Percentiles rank a stretch among this genome's conserved stretches.
phyloP scores from a whole-genome alignment of 2,329 filamentous ascomycete species.

The Fusarium tuaranense region DNA sequence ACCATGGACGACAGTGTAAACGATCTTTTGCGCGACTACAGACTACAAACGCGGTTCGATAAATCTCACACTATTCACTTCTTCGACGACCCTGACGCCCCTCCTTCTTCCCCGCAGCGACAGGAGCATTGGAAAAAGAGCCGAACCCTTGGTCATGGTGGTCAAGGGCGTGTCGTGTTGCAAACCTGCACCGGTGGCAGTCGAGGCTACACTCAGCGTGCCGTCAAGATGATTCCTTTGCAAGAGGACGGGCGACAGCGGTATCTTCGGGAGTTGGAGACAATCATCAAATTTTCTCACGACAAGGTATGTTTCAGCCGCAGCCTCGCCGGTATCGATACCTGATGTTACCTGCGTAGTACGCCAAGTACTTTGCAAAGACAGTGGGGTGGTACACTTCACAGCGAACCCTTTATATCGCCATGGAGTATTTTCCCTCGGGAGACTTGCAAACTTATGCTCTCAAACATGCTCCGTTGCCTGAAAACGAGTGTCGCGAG shows the following conservation, averaged over 20 bases:
- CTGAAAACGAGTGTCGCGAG: not conserved
- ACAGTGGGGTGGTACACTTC: not conserved
- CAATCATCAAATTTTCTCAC: not conserved
- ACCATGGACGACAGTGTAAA: not conserved
- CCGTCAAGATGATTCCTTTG: not conserved
- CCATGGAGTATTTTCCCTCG: not conserved
- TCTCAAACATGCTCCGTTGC: not conserved
- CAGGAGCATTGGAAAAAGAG: not conserved
- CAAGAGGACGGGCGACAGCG: not conserved
- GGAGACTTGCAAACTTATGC: not conserved
- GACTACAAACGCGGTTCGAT: not conserved
- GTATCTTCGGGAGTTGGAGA: not conserved
- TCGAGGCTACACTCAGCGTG: not conserved
- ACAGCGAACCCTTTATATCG: not conserved
- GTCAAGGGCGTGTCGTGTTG: not conserved
- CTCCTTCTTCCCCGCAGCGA: not conserved
- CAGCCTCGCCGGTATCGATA: too few species aligned
- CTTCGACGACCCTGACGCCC: accelerated
- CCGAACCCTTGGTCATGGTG: not conserved
- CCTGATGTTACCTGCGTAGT: not conserved
- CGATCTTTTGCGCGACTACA: not conserved
- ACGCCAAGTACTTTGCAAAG: not conserved
- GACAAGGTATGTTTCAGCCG: not conserved
- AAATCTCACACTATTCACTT: not conserved
- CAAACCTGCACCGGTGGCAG: accelerated